Evolutionary conservation across 805 yeast genomes (phyloP).

Genomic region (Ogataea ganodermae): DNA sequence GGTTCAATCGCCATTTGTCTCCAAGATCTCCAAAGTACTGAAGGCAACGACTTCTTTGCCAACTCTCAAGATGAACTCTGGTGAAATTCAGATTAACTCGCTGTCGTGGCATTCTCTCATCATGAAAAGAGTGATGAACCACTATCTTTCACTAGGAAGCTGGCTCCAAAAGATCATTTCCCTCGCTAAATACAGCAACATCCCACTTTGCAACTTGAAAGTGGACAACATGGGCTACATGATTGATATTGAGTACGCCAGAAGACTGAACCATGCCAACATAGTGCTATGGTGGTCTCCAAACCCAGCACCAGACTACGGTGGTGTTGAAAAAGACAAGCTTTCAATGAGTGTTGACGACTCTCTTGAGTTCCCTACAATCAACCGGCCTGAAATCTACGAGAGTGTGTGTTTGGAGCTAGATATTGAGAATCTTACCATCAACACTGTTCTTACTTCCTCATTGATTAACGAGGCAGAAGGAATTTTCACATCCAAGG

Average conservation of each 20-base stretch:
- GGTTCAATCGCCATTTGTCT: constrained; percentile 69
- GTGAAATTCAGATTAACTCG: constrained; percentile 65
- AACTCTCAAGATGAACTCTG: constrained; percentile 56
- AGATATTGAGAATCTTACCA: constrained; percentile 73
- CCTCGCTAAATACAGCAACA: constrained; percentile 68
- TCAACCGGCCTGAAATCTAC: constrained; percentile 79
- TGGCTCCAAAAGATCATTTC: constrained; percentile 70
- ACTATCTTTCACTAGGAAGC: constrained; percentile 68
- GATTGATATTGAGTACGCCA: constrained; percentile 85
- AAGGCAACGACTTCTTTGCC: constrained; percentile 59
- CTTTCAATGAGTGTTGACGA: constrained; percentile 49
- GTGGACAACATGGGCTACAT: constrained; percentile 75
- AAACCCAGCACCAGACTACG: constrained; percentile 76
- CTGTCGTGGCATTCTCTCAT: constrained; percentile 79
- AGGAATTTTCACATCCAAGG: constrained; percentile 74
- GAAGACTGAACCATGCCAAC: constrained; percentile 63
- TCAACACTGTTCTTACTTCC: constrained; percentile 85
- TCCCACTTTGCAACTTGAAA: constrained; percentile 85
- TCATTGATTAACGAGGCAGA: constrained; percentile 84
- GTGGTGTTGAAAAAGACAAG: constrained; percentile 72
- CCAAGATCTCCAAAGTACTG: constrained; percentile 48
- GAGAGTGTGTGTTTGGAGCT: constrained; percentile 78
- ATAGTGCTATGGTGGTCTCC: constrained; percentile 95
- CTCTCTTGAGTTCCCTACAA: constrained; percentile 62
- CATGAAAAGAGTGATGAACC: constrained; percentile 64